Base-by-base conservation (phyloP, 2,329 filamentous ascomycete genomes). In the Lasiodiplodia sp. region DNA sequence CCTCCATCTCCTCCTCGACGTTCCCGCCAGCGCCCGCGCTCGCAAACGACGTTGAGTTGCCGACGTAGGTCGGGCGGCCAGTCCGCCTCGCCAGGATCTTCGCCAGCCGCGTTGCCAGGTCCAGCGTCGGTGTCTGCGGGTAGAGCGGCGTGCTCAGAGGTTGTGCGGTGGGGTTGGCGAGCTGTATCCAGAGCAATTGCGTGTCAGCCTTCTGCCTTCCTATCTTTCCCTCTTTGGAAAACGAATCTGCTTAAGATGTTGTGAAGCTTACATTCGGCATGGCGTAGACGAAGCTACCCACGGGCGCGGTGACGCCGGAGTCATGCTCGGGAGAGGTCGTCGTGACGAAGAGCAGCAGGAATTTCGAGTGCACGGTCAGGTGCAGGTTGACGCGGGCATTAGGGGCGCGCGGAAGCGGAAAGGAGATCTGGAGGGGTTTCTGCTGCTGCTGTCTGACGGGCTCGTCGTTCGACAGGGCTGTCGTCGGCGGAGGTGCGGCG, bases 221-320 rank as follows among this genome's bases (percentile, higher is more conserved):
- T 8, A 18, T 8, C 2, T 8, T 7, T 6, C n/a, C 14, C 40
- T 7, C 40, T 18, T 44, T 8, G 16, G 31, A 2, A 34, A 34
- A 10, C 8, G 31, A 34, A 34, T 34, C 31, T 34, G 31, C 31
- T 34, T 34, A 7, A 34, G 31, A 1, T 34, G 31, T 10, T 34
- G 31, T 34, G 31, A 34, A 34, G 40, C 84, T 74, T 83, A 97
- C 96, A 82, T 97, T 92, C 18, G 96, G 95, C 78, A 99, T 88
- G 2, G 94, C 92, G 78, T 97, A 98, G 56, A 98, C 92, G 76
- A 98, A 95, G 62, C 93, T 97, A 3, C 96, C 95, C 80, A 98
- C 86, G 0, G 80, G 73, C 2, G 81, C 62, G 7, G 75, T 69
- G 10, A 74, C 63, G 68, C 72, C 53, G 31, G 75, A 71, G 1